Base-by-base conservation (phyloP, 2,329 filamentous ascomycete genomes). In the Beauveria australis region DNA sequence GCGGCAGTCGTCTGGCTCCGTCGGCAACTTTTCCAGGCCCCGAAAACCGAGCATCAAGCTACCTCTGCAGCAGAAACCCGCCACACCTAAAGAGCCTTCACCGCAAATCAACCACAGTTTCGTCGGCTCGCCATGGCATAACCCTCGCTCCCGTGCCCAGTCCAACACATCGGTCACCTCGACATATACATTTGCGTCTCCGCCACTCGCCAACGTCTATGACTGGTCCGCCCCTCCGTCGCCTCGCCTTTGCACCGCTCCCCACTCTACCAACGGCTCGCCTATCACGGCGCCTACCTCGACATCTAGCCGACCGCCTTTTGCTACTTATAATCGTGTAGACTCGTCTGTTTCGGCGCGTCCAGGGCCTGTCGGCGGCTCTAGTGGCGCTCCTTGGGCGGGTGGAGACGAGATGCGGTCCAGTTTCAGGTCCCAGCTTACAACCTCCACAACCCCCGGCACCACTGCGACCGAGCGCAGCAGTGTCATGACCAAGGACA, bases 401-500 rank as follows among this genome's bases (percentile, higher is more conserved):
- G 74, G 74, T 62, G 77, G 75, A 59, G 81, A 83, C 61, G 81
- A 83, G 68, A 72, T 78, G 37, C 77, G 82, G 41, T 81, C 79
- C 0, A 85, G 81, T 71, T 81, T 79, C 66, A 79, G 81, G 60
- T 84, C 82, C 16, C 81, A 84, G 63, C 71, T 80, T 56, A 81
- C 81, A 19, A 71, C 76, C 41, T 84, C 81, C 3, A 81, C 81
- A 5, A 75, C 76, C 28, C 81, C 80, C 37, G 92, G 88, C 26
- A 82, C 81, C 2, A 66, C 73, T 5, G 85, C 87, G n/a, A 95
- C 91, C 1, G 90, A 93, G 69, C 82, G 90, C 63, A 95, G 90
- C 72, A 96, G 92, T 69, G 80, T 94, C 54, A 72, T 88, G 64
- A 94, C 91, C 3, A 91, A 89, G 66, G 84, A 85, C 63, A 95